Evolutionary conservation across 257 asterid genomes (phyloP), one percentile per base, ranked within the genome.

Genomic region (Mitragyna speciosa): DNA sequence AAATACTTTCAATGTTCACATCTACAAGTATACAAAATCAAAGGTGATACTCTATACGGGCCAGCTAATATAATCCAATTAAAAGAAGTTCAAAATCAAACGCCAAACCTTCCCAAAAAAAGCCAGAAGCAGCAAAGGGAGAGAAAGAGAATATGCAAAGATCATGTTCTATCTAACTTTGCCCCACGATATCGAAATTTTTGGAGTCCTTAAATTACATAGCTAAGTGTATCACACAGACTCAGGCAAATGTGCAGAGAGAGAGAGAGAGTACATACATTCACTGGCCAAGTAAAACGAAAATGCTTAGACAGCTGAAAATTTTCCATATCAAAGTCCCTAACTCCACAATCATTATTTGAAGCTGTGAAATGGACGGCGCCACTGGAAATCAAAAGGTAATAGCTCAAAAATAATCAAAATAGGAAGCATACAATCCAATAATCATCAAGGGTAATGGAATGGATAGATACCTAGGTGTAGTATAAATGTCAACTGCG

Each of bases 351-450:
- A 84, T 95, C 99, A 83, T 95, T 95, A 79, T 89, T 93, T 66
- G 98, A 93, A 80, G 99, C 96, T 56, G 89, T 88, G 82, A 95
- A 93, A 91, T 92, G 98, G 82, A 90, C 78, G 49, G 99, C 97
- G 71, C 99, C 98, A 82, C 99, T 95, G 89, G 79, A 81, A 81
- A 72, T n/a, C 75, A n/a, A 75, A 51, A 80, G 24, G 77, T 4
- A 72, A 30, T 72, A 47, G 75, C 72, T 87, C 76, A 90, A 88
- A 78, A 65, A 63, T 59, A 65, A 56, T 12, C 14, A 54, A 39
- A 39, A 36, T 26, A 51, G 64, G 41, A 33, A 12, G 49, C 43
- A 48, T 2, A 52, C 43, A 14, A 65, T 33, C 70, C 70, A 41
- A 11, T 43, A n/a, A 61, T 75, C 20, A 16, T 8, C 20, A 43